Evolutionary conservation across 305 asterid genomes (phyloP).

Genomic region (Rubia peregrina): DNA sequence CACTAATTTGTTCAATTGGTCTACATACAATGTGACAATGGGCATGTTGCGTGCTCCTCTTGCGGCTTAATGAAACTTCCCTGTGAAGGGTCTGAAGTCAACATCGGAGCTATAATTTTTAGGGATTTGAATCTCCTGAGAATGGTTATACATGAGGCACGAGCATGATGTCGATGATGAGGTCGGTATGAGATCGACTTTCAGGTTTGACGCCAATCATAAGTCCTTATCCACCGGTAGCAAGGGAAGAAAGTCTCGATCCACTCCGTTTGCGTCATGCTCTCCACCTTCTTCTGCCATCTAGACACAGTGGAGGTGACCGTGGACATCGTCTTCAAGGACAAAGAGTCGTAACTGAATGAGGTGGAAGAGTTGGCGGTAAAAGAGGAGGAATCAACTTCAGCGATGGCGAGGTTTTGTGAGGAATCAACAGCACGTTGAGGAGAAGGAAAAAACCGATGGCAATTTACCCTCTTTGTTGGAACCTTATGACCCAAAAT

Average conservation of each 20-base stretch:
- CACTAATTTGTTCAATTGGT: too few relatives aligned
- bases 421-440: too few relatives aligned
- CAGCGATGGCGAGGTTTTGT: too few relatives aligned
- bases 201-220: constrained; percentile 75
- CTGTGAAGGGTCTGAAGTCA: too few relatives aligned
- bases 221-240: constrained; percentile 84
- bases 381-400: too few relatives aligned
- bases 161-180: constrained; percentile 96
- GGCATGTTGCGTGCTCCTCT: too few relatives aligned
- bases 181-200: constrained; percentile 88
- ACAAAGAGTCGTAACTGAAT: constrained; percentile 23
- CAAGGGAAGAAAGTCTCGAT: constrained; percentile 78
- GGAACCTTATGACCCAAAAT: too few relatives aligned
- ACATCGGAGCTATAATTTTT: too few relatives aligned
- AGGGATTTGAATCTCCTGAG: neutral
- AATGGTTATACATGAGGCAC: constrained; percentile 71
- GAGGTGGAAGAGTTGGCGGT: constrained; percentile 17
- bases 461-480: too few relatives aligned
- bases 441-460: too few relatives aligned
- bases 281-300: constrained; percentile 59
- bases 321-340: constrained; percentile 19
- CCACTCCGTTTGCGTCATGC: constrained; percentile 74
- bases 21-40: too few relatives aligned
- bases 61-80: too few relatives aligned
- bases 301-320: constrained; percentile 20